Percentiles rank a stretch among this genome's conserved stretches.
These are phyloP conservation scores for Ascocoryne sarcoides DNA, from an alignment of 2,329 filamentous ascomycete species.

Conservation along the genomic window DNA sequence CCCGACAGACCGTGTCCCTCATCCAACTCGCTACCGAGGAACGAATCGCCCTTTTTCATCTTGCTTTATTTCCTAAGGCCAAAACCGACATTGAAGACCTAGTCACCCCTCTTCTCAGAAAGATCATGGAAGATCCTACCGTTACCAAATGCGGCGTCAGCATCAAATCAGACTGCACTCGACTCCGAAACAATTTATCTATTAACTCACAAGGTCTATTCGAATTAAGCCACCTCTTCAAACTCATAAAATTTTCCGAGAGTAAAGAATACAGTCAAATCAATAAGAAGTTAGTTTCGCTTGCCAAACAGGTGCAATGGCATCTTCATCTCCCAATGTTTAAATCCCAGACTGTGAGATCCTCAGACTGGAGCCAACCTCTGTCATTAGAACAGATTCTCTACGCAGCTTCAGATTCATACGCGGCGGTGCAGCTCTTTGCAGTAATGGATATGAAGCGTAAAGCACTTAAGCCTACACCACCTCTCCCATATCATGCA, in stretches of 20 bases:
- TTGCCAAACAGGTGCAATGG: slow-evolving; percentile 63
- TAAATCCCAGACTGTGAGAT: slow-evolving; percentile 61
- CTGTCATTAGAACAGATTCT: slow-evolving; percentile 57
- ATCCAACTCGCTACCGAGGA: slow-evolving; percentile 75
- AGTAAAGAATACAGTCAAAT: slow-evolving; percentile 43
- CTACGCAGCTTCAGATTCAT: slow-evolving; percentile 76
- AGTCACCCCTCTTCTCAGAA: slow-evolving; percentile 60
- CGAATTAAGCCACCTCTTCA: slow-evolving; percentile 77
- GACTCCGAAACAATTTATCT: slow-evolving; percentile 56
- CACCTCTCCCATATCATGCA: slow-evolving; percentile 59
- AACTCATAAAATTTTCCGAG: slow-evolving; percentile 59
- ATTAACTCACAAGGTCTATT: slow-evolving; percentile 60
- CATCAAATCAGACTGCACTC: slow-evolving; percentile 62
- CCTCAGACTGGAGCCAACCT: slow-evolving; percentile 62
- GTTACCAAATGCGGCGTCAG: slow-evolving; percentile 71
- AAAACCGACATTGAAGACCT: slow-evolving; percentile 39
- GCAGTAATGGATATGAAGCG: slow-evolving; percentile 62
- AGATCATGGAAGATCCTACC: slow-evolving; percentile 60
- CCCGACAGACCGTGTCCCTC: slow-evolving; percentile 66
- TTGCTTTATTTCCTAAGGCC: slow-evolving; percentile 51
- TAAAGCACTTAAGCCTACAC: slow-evolving; percentile 55
- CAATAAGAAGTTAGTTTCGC: slow-evolving; percentile 55
- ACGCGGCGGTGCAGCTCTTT: slow-evolving; percentile 68
- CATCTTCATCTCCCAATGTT: slow-evolving; percentile 64
- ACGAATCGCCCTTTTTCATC: slow-evolving; percentile 72